Percentiles rank a stretch among this genome's conserved stretches.
Evolutionary conservation across 306 rosid species (phyloP).

Genomic region (Crataegus laevigata): DNA sequence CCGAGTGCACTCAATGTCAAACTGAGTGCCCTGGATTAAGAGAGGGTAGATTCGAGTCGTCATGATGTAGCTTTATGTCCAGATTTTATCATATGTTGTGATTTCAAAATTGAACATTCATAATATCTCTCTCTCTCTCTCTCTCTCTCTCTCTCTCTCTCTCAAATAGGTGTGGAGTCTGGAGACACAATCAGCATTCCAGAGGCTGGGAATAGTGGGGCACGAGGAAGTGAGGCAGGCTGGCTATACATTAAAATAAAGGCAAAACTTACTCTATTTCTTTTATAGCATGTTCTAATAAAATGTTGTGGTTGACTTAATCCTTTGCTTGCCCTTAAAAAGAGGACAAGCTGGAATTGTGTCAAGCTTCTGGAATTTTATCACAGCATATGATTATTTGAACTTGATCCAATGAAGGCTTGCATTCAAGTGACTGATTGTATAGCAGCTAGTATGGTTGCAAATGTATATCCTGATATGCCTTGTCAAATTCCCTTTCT

Average conservation of each 20-base stretch:
- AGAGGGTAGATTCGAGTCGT: not conserved
- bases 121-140: not conserved
- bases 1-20: not conserved
- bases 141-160: not conserved
- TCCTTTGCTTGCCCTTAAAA: not conserved
- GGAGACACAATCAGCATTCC: conserved; percentile 96
- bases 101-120: not conserved
- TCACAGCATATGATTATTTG: not conserved
- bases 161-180: conserved; percentile 66
- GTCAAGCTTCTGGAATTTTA: not conserved
- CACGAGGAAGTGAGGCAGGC: conserved; percentile 66
- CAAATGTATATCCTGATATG: conserved; percentile 2
- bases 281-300: not conserved
- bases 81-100: not conserved
- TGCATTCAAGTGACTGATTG: not conserved
- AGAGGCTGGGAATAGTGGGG: conserved; percentile 78
- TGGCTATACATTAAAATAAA: conserved; percentile 68
- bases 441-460: not conserved
- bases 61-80: not conserved
- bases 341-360: not conserved
- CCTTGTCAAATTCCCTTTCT: conserved; percentile 19
- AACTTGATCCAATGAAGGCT: not conserved
- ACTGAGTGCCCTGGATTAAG: not conserved
- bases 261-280: conserved; percentile 28
- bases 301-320: not conserved